Conservation (phyloP, 371 early-diverging fungal species). For the Rhizomucor pusillus region DNA sequence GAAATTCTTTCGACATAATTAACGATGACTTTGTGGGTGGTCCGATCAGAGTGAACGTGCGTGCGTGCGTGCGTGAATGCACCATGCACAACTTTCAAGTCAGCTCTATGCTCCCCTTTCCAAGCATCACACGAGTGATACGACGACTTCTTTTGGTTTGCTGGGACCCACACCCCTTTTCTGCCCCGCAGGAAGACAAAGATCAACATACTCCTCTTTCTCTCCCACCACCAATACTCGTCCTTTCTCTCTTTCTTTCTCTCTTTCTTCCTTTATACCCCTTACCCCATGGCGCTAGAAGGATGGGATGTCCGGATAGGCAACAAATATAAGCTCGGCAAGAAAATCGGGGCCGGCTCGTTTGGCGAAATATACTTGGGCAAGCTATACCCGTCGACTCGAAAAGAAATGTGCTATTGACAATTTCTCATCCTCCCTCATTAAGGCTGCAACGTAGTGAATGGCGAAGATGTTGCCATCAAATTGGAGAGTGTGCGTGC, state of each 20-base stretch:
- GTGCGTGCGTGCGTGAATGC: too few relatives aligned
- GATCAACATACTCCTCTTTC: background rate
- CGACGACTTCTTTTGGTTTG: too few relatives aligned
- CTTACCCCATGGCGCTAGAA: constrained; percentile 28
- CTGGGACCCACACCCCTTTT: too few relatives aligned
- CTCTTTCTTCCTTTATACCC: background rate
- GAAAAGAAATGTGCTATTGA: background rate
- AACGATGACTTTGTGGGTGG: constrained; percentile 11
- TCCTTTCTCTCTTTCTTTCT: background rate
- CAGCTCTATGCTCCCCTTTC: too few relatives aligned
- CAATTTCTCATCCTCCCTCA: background rate
- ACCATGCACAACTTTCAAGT: too few relatives aligned
- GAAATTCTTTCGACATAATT: constrained; percentile 91
- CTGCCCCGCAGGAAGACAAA: too few relatives aligned
- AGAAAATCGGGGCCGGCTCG: constrained; percentile 98
- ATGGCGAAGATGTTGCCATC: constrained; percentile 94
- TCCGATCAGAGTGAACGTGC: too few relatives aligned
- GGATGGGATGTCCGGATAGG: constrained; percentile 57
- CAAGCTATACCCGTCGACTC: constrained; percentile 19
- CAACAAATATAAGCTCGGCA: constrained; percentile 90
- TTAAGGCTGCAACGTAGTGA: constrained; percentile 85
- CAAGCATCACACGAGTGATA: too few relatives aligned
- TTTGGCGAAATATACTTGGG: constrained; percentile 99
- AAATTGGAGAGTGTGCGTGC: constrained; percentile 92
- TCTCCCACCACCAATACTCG: background rate